These are phyloP conservation scores for Blastomyces emzantsi DNA, from an alignment of 2,329 filamentous ascomycete genomes.

Conservation along the genomic window DNA sequence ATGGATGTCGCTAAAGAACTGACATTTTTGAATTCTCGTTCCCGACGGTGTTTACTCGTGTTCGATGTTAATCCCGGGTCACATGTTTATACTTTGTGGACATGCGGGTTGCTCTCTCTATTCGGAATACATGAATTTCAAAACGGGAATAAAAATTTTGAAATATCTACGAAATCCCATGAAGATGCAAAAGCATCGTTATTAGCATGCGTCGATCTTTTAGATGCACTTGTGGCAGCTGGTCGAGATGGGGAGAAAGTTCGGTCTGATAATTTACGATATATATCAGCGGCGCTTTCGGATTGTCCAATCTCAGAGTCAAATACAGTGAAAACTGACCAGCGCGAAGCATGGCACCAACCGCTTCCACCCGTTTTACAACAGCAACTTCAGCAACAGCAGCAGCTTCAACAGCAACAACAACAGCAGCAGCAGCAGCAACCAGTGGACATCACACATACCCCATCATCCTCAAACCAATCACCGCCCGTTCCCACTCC, in stretches of 20 bases:
- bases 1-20: slow-evolving; percentile 10
- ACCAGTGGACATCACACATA: background rate
- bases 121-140: slow-evolving; percentile 11
- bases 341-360: slow-evolving; percentile 1
- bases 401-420: background rate
- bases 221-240: slow-evolving; percentile 7
- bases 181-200: slow-evolving; percentile 2
- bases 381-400: background rate
- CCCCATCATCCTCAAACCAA: background rate
- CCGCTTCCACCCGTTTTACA: background rate
- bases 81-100: slow-evolving; percentile 15
- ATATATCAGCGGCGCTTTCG: slow-evolving; percentile 5
- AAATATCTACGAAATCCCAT: background rate
- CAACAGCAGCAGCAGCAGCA: background rate
- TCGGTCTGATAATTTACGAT: slow-evolving; percentile 8
- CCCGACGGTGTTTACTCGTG: slow-evolving; percentile 8
- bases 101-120: slow-evolving; percentile 13
- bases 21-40: slow-evolving; percentile 9
- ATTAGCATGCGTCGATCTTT: slow-evolving; percentile 4
- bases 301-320: background rate
- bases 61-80: slow-evolving; percentile 14
- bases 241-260: slow-evolving; percentile 10
- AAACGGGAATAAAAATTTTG: background rate
- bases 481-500: background rate
- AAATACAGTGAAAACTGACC: background rate